Percentiles rank a stretch among this genome's conserved stretches.
Evolutionary conservation across 2,329 filamentous ascomycete genomes (phyloP).

Genomic region (Beauveria sp.): DNA sequence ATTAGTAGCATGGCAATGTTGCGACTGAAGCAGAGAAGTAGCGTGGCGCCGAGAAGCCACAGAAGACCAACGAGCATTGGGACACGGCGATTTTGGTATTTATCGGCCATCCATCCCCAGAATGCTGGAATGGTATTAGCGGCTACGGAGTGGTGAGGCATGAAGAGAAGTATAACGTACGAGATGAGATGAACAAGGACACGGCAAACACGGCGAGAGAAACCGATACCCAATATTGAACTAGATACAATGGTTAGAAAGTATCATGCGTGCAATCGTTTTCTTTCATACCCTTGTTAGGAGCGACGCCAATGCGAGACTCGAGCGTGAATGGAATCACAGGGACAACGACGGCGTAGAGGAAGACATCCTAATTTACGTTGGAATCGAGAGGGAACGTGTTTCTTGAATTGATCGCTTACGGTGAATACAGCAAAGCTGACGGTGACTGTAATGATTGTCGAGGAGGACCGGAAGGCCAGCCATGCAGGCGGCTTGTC

Average conservation of each 20-base stretch:
- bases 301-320: constrained; percentile 18
- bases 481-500: constrained; percentile 22
- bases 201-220: constrained; percentile 26
- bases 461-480: constrained; percentile 24
- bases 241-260: constrained; percentile 4
- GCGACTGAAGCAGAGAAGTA: constrained; percentile 24
- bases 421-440: constrained; percentile 29
- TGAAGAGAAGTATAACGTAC: constrained; percentile 17
- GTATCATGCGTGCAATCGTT: background rate
- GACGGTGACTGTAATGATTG: constrained; percentile 25
- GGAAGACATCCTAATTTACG: constrained; percentile 26
- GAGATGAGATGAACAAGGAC: constrained; percentile 23
- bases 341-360: constrained; percentile 28
- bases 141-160: background rate
- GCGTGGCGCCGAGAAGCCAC: constrained; percentile 21
- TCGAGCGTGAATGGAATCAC: constrained; percentile 25
- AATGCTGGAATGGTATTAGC: constrained; percentile 19
- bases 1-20: constrained; percentile 25
- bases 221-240: constrained; percentile 29
- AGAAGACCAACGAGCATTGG: constrained; percentile 27
- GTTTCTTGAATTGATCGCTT: background rate
- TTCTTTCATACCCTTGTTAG: constrained; percentile 14
- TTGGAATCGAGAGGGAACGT: background rate
- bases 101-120: constrained; percentile 29
- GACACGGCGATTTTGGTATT: constrained; percentile 23